These are phyloP conservation scores for Antrodiella citrinella DNA, from an alignment of 768 basidiomycete genomes.

Conservation along the genomic window DNA sequence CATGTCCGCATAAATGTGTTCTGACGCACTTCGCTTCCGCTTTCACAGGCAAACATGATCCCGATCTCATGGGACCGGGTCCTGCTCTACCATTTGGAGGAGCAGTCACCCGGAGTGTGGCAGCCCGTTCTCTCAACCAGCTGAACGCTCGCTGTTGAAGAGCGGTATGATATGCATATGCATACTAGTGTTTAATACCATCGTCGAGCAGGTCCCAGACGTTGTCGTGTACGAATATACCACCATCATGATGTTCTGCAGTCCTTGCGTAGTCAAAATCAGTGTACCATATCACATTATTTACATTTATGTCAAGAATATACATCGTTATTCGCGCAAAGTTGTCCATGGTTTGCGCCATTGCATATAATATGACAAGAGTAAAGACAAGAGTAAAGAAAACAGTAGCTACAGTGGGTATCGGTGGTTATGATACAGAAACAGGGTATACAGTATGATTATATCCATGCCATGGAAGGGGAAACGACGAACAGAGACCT, in stretches of 20 bases:
- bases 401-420: too few species aligned
- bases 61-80: conserved; percentile 64
- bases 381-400: too few species aligned
- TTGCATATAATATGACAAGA: too few species aligned
- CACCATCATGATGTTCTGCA: not conserved
- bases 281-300: not conserved
- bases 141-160: conserved; percentile 7
- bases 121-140: conserved; percentile 47
- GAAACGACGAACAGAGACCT: too few species aligned
- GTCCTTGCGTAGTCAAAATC: not conserved
- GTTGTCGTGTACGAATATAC: not conserved
- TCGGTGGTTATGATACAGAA: too few species aligned
- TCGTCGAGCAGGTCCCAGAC: not conserved
- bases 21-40: not conserved
- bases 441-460: too few species aligned
- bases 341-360: too few species aligned
- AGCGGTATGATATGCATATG: not conserved
- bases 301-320: not conserved
- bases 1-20: not conserved
- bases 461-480: too few species aligned
- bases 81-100: conserved; percentile 64
- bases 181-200: not conserved
- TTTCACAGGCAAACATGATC: conserved; percentile 52
- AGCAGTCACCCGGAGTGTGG: conserved; percentile 61
- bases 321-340: not conserved